These are phyloP conservation scores for Mycocentrospora acerina DNA, from an alignment of 2,329 filamentous ascomycete species.

Conservation along the genomic window DNA sequence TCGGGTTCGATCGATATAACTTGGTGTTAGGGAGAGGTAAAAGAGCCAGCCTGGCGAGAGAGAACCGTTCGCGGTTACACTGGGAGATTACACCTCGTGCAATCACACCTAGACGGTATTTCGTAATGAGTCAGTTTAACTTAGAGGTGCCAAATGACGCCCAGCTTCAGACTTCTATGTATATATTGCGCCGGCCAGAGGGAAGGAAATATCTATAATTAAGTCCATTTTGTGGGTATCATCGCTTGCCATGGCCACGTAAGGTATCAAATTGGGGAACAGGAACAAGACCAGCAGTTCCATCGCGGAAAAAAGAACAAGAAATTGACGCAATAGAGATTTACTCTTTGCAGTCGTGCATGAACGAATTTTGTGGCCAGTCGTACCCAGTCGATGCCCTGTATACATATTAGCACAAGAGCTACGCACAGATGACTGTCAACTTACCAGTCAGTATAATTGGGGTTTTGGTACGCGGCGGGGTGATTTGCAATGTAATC, in stretches of 20 bases:
- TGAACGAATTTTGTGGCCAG: slow-evolving; percentile 64
- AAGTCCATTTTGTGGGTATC: slow-evolving; percentile 24
- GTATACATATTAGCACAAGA: slow-evolving; percentile 10
- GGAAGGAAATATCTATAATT: slow-evolving; percentile 32
- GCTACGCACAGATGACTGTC: neutral
- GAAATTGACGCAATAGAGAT: neutral
- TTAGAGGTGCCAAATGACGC: slow-evolving; percentile 1
- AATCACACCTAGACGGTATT: no score
- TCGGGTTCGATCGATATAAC: slow-evolving; percentile 10
- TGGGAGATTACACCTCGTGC: no score
- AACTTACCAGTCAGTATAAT: slow-evolving; percentile 64
- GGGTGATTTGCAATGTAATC: slow-evolving; percentile 65
- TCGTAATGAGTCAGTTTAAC: no score
- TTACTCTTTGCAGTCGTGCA: slow-evolving; percentile 55
- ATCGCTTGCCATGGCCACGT: slow-evolving; percentile 32
- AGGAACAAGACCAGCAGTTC: slow-evolving; percentile 20
- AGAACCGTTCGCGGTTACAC: neutral
- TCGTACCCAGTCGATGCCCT: slow-evolving; percentile 54
- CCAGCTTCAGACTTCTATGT: slow-evolving; percentile 17
- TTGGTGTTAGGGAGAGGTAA: slow-evolving; percentile 2
- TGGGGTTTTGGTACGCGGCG: slow-evolving; percentile 63
- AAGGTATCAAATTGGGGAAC: slow-evolving; percentile 15
- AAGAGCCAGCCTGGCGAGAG: neutral
- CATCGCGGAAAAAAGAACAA: slow-evolving; percentile 7
- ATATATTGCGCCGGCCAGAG: slow-evolving; percentile 18